Conservation (phyloP, 305 asterid species). For the Nicotiana rustica region DNA sequence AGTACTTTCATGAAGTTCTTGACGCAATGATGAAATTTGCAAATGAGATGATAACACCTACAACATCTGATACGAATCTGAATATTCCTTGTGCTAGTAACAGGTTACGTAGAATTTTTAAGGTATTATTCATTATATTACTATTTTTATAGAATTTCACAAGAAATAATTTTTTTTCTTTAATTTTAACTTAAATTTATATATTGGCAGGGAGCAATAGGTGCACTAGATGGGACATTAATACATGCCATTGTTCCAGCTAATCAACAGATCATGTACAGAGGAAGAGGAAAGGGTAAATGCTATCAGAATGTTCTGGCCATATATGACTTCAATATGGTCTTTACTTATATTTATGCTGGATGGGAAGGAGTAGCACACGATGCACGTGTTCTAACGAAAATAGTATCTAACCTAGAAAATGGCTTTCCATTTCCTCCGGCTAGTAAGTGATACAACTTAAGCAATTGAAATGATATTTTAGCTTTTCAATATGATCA, state of each 20-base stretch:
- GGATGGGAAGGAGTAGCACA: not conserved
- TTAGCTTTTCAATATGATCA: too few species aligned
- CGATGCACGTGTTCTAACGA: not conserved
- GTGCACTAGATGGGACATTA: too few species aligned
- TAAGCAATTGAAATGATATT: too few species aligned
- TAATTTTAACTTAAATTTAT: too few species aligned
- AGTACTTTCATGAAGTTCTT: too few species aligned
- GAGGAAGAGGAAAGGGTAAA: not conserved
- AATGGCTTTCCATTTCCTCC: not conserved
- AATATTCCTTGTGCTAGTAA: not conserved
- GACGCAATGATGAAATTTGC: too few species aligned
- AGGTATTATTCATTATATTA: not conserved
- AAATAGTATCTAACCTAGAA: not conserved
- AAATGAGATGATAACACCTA: not conserved
- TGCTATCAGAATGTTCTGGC: not conserved
- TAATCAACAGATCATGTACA: too few species aligned
- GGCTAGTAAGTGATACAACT: not conserved
- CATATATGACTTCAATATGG: not conserved
- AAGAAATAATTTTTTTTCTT: too few species aligned
- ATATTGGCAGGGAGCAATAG: too few species aligned
- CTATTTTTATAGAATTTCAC: not conserved
- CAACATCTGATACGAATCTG: not conserved
- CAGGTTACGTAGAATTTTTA: not conserved
- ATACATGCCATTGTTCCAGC: too few species aligned
- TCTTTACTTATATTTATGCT: not conserved